Evolutionary conservation across 2,329 filamentous ascomycete species (phyloP).

Genomic region (Seiridium cupressi): DNA sequence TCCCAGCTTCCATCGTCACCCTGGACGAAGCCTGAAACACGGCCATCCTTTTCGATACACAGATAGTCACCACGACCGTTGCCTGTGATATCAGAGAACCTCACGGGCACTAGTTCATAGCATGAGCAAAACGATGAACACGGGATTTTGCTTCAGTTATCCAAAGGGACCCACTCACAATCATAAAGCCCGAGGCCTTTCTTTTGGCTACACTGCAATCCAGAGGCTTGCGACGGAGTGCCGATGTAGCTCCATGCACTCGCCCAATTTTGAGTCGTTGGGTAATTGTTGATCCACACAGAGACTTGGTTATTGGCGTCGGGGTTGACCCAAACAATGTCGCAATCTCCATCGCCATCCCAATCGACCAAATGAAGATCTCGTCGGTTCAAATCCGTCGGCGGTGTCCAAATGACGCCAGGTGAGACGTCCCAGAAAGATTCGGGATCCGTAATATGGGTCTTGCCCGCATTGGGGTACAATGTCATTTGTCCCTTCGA

Average conservation of each 20-base stretch:
- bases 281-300: slow-evolving; percentile 25
- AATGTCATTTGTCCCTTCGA: slow-evolving; percentile 13
- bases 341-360: slow-evolving; percentile 33
- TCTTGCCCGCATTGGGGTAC: slow-evolving; percentile 11
- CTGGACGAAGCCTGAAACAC: slow-evolving; percentile 21
- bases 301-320: slow-evolving; percentile 19
- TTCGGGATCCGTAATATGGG: neutral
- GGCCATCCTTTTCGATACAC: slow-evolving; percentile 28
- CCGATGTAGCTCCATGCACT: no score
- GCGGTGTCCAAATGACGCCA: slow-evolving; percentile 14
- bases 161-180: no score
- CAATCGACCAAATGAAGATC: slow-evolving; percentile 33
- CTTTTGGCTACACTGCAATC: no score
- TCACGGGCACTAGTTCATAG: no score
- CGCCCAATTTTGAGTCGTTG: no score
- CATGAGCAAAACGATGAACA: no score
- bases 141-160: no score
- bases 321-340: slow-evolving; percentile 29
- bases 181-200: no score
- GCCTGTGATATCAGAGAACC: slow-evolving; percentile 30
- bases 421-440: slow-evolving; percentile 12
- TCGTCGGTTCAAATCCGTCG: slow-evolving; percentile 17
- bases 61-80: slow-evolving; percentile 29
- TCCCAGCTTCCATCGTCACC: slow-evolving; percentile 12
- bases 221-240: no score